These are phyloP conservation scores for Fraxinus baroniana DNA, from an alignment of 305 asterid genomes.

Conservation along the genomic window DNA sequence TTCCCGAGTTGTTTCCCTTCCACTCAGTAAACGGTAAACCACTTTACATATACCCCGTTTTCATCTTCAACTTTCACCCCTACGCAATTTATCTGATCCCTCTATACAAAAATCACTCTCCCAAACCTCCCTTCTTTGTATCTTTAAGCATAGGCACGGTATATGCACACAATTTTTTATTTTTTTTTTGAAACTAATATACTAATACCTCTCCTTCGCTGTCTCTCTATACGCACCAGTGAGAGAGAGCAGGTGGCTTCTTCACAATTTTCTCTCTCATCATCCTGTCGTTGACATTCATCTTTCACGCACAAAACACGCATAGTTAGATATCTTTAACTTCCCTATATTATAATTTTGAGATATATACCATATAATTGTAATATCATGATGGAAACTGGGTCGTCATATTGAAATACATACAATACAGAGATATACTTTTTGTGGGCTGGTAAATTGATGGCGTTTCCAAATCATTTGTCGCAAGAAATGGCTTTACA, in stretches of 20 bases:
- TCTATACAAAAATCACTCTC: constrained; percentile 3
- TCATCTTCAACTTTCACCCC: neutral
- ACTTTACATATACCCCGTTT: neutral
- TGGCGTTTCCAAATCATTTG: constrained; percentile 47
- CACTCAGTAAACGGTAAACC: neutral
- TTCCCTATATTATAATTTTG: neutral
- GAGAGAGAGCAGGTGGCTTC: constrained; percentile 6
- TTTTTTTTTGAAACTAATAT: neutral
- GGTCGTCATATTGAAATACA: neutral
- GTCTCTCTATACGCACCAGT: neutral
- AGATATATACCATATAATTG: neutral
- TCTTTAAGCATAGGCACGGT: neutral
- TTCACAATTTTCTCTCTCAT: neutral
- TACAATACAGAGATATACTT: neutral
- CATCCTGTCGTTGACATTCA: constrained; percentile 5
- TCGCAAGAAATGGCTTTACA: constrained; percentile 49
- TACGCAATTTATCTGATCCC: neutral
- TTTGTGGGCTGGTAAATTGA: constrained; percentile 3
- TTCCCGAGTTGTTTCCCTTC: neutral
- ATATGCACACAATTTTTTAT: neutral
- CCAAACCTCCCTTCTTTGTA: neutral
- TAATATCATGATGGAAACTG: neutral
- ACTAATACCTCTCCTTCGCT: neutral
- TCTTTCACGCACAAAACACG: neutral
- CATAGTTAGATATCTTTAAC: neutral